A percentile compares a stretch with the other conserved stretches of the same genome.
phyloP scores from a whole-genome alignment of 768 basidiomycete species.

The Cystofilobasidium macerans region DNA sequence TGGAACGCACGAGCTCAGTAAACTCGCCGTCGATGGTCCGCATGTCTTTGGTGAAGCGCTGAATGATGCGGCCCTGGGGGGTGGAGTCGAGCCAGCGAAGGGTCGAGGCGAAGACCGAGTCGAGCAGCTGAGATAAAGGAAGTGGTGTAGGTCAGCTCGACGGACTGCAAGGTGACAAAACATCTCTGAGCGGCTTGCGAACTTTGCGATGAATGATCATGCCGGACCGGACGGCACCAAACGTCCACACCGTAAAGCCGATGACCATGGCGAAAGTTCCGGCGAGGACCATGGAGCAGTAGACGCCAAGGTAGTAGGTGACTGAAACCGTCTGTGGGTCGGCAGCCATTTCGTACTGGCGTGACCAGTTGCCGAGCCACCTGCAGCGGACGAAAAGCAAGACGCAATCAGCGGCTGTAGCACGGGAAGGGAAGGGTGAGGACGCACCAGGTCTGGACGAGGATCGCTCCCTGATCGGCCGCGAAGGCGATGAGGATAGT shows the following conservation, averaged over 20 bases:
- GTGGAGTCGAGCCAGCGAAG: conserved; percentile 47
- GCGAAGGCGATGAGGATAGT: conserved; percentile 33
- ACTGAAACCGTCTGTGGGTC: neutral
- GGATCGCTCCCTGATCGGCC: conserved; percentile 31
- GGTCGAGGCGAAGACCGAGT: conserved; percentile 19
- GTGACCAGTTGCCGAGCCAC: neutral
- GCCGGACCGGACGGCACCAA: conserved; percentile 22
- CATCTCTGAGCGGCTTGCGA: neutral
- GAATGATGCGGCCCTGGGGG: conserved; percentile 51
- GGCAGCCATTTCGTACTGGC: neutral
- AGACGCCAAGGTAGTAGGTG: conserved; percentile 32
- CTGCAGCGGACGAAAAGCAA: neutral
- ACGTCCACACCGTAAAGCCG: conserved; percentile 23
- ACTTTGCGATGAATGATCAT: conserved; percentile 23
- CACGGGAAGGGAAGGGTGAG: neutral
- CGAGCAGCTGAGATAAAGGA: conserved; percentile 1
- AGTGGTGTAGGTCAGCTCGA: neutral
- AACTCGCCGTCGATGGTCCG: conserved; percentile 25
- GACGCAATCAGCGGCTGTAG: neutral
- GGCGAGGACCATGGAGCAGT: conserved; percentile 32
- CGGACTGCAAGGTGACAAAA: neutral
- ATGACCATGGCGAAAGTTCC: conserved; percentile 21
- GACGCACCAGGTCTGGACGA: conserved; percentile 21
- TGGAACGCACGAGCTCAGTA: conserved; percentile 20
- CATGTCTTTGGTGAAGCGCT: conserved; percentile 47